These are phyloP conservation scores for Myrmaecium sp. DNA, from an alignment of 2,329 filamentous ascomycete species.

Conservation along the genomic window DNA sequence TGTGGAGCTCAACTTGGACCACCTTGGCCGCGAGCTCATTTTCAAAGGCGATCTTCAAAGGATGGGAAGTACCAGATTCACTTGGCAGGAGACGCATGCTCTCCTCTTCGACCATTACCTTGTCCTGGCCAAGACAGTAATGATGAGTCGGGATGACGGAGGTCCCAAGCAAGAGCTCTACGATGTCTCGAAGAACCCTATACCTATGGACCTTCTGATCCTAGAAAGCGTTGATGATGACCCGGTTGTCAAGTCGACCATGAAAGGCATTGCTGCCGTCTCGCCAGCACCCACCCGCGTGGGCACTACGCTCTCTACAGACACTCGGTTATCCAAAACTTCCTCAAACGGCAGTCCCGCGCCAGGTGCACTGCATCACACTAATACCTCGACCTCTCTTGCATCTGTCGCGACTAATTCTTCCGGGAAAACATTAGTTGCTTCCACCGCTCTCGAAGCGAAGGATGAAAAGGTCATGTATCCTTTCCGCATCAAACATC, in stretches of 20 bases:
- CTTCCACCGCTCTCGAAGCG: slow-evolving; percentile 31
- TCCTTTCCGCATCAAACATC: slow-evolving; percentile 88
- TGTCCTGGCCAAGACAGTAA: slow-evolving; percentile 67
- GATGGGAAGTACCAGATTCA: slow-evolving; percentile 74
- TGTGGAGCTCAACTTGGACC: slow-evolving; percentile 76
- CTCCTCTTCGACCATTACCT: slow-evolving; percentile 94
- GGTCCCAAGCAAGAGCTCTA: slow-evolving; percentile 66
- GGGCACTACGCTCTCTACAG: slow-evolving; percentile 12
- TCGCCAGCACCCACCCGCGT: slow-evolving; percentile 26
- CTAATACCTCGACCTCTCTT: slow-evolving; percentile 47
- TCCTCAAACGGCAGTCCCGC: slow-evolving; percentile 24
- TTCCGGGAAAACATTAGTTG: slow-evolving; percentile 33
- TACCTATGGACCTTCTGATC: slow-evolving; percentile 90
- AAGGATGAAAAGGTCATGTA: slow-evolving; percentile 69
- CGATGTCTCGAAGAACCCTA: slow-evolving; percentile 81
- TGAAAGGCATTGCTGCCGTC: slow-evolving; percentile 51
- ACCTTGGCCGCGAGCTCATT: slow-evolving; percentile 82
- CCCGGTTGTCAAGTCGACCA: slow-evolving; percentile 61
- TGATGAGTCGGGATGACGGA: slow-evolving; percentile 48
- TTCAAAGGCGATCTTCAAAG: slow-evolving; percentile 78
- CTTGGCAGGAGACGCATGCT: slow-evolving; percentile 86
- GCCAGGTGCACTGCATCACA: slow-evolving; percentile 44
- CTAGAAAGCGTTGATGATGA: slow-evolving; percentile 88
- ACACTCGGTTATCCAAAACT: slow-evolving; percentile 34
- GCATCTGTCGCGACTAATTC: slow-evolving; percentile 29